A percentile compares a stretch with the other conserved stretches of the same genome.
Conservation (phyloP, 2,329 filamentous ascomycete species). For the Atkinsonella texensis region DNA sequence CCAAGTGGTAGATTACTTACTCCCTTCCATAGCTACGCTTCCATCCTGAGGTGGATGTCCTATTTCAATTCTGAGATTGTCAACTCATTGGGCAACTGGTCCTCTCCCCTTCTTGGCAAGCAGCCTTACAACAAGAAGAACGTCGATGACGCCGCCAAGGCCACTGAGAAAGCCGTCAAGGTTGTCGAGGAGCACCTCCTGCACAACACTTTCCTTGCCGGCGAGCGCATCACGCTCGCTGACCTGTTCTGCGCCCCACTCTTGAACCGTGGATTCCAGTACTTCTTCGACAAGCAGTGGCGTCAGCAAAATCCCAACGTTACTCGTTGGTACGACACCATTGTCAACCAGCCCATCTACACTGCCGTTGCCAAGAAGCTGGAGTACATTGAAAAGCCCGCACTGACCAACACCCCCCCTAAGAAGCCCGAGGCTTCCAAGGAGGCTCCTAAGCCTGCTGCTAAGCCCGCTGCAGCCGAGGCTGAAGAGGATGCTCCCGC, state of each 20-base stretch:
- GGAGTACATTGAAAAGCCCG: conserved; percentile 71
- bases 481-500: conserved; percentile 33
- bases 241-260: conserved; percentile 77
- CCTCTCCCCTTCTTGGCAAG: conserved; percentile 70
- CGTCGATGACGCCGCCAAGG: conserved; percentile 69
- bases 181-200: conserved; percentile 80
- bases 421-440: conserved; percentile 69
- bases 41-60: conserved; percentile 97
- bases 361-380: conserved; percentile 64
- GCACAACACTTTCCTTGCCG: conserved; percentile 92
- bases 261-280: conserved; percentile 80
- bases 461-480: conserved; percentile 16
- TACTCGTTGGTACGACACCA: conserved; percentile 88
- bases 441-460: conserved; percentile 48
- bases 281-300: conserved; percentile 87
- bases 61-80: conserved; percentile 88
- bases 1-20: conserved; percentile 6
- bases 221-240: conserved; percentile 93
- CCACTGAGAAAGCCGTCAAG: conserved; percentile 52
- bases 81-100: conserved; percentile 62
- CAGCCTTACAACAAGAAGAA: conserved; percentile 96
- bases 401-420: conserved; percentile 56
- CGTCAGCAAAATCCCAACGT: conserved; percentile 72
- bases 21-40: conserved; percentile 56
- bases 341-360: conserved; percentile 88